A percentile compares a stretch with the other conserved stretches of the same genome.
phyloP scores from a whole-genome alignment of 225 moss, liverwort and hornwort genomes.

The Antitrichia curtipendula region DNA sequence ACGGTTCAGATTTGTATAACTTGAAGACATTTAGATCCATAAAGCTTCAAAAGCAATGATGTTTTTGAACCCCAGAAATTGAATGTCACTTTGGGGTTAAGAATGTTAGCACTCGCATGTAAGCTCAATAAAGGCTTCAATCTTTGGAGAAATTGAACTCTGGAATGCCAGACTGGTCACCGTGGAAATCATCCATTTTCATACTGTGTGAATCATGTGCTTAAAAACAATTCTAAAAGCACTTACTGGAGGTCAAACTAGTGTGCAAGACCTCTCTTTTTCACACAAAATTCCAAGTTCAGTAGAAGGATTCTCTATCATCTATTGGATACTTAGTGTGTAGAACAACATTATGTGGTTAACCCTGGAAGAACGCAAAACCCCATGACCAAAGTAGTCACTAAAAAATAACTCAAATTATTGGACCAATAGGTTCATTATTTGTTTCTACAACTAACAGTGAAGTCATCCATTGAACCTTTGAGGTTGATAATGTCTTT shows the following conservation, averaged over 20 bases:
- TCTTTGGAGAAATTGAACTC: neutral
- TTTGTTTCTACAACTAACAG: neutral
- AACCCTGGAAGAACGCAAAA: neutral
- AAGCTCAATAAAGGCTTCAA: neutral
- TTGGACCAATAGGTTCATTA: neutral
- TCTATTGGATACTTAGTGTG: no score
- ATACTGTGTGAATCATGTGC: neutral
- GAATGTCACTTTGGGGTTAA: no score
- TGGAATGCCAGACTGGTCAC: neutral
- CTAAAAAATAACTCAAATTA: no score
- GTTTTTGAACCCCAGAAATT: no score
- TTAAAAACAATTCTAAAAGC: neutral
- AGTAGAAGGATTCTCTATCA: neutral
- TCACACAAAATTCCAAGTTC: neutral
- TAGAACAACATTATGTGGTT: accelerated
- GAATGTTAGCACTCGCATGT: neutral
- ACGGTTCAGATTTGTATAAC: no score
- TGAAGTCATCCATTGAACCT: neutral
- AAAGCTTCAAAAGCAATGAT: no score
- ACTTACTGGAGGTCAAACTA: neutral
- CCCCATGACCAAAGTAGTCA: accelerated
- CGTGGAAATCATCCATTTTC: neutral
- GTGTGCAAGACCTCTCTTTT: accelerated
- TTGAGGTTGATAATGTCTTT: neutral
- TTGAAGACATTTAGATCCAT: no score